Evolutionary conservation across 768 basidiomycete genomes (phyloP), one percentile per base, ranked within the genome.

Genomic region (Peribolospora kevripleyi): DNA sequence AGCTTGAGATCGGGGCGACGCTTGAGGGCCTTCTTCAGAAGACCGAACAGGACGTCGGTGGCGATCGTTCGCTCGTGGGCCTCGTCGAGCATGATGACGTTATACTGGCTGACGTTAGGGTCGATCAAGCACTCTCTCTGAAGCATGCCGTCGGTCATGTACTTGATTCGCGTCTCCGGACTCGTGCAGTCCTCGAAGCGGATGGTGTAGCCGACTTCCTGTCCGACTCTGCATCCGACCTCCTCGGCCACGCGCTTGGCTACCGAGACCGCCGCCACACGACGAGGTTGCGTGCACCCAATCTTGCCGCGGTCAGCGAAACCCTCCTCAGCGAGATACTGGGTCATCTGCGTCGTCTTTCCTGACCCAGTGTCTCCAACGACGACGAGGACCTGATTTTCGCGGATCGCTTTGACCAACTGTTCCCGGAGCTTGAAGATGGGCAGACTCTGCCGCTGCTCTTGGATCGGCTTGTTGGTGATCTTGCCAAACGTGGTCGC

Each of bases 101-200:
- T 86, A 66, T 98, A 98, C 50, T 79, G 76, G 57, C 79, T 84
- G 66, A 87, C 81, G 57, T 93, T 79, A 5, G 91, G 91, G 64
- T 98, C 93, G 64, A 97, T 84, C 53, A 98, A 72, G 60, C 82
- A 86, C 72, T 98, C 93, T 69, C 93, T 78, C 64, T 95, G 85
- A 37, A 98, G 75, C 87, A 98, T 95, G 71, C 93, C 93, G 65
- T 97, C 93, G 64, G 93, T 98, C 93, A 98, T 95, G 75, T 93
- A 98, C 69, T 97, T 98, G 75, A 98, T 98, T 64, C 83, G 80
- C 3, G 93, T 97, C 69, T 98, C 93, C 3, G 93, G 91, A 64
- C 87, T 83, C 5, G 93, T 97, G 68, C 91, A 88, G 68, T 98
- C 93, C 70, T 98, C 93, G 67, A 98, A 98, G 71, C 93, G 91